These are phyloP conservation scores for Afroboletus lepidellus DNA, from an alignment of 1,284 basidiomycete genomes.

Conservation along the genomic window DNA sequence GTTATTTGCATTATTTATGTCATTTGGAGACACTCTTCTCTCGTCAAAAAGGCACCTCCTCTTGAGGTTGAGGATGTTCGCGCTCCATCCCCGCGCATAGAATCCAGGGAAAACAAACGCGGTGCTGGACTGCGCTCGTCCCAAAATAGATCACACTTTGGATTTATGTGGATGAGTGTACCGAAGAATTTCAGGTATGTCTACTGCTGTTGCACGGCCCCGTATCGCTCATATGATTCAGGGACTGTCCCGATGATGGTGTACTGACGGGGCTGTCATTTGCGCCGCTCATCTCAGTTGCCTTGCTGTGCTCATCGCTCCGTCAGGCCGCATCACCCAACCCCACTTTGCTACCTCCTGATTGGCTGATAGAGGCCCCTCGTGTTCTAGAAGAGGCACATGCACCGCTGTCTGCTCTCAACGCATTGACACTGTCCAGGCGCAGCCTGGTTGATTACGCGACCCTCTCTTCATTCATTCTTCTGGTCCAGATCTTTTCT, in stretches of 20 bases:
- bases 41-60: conserved; percentile 29
- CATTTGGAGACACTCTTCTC: conserved; percentile 57
- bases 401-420: conserved; percentile 43
- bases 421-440: conserved; percentile 70
- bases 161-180: conserved; percentile 86
- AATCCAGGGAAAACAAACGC: conserved; percentile 47
- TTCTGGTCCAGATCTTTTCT: conserved; percentile 73
- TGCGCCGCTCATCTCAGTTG: conserved; percentile 71
- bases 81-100: conserved; percentile 37
- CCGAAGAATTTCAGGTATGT: conserved; percentile 78
- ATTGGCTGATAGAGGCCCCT: conserved; percentile 80
- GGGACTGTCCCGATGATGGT: conserved; percentile 82
- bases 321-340: conserved; percentile 29
- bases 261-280: conserved; percentile 77
- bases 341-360: conserved; percentile 44
- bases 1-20: conserved; percentile 61
- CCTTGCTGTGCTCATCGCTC: conserved; percentile 58
- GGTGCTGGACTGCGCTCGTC: conserved; percentile 25
- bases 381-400: conserved; percentile 43
- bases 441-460: conserved; percentile 76
- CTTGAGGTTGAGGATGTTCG: conserved; percentile 26
- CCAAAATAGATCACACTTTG: conserved; percentile 50
- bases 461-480: conserved; percentile 75
- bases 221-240: conserved; percentile 32
- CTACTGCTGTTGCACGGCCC: background rate